Conservation (phyloP, 2,329 filamentous ascomycete species). For the Sclerotinia borealis region DNA sequence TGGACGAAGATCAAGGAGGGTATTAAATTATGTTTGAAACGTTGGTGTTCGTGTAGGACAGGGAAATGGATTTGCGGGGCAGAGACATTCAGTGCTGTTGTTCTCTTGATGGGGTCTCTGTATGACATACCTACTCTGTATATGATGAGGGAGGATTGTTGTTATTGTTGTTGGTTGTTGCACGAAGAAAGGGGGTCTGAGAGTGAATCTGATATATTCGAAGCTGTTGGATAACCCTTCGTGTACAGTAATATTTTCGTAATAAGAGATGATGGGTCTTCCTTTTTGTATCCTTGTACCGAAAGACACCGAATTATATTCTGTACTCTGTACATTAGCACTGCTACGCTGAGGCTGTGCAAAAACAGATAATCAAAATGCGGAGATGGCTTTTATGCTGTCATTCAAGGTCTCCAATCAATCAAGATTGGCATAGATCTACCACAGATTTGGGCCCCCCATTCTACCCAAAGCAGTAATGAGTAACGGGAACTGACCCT, state of each 20-base stretch:
- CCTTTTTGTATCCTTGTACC: neutral
- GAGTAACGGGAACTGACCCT: neutral
- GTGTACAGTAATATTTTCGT: neutral
- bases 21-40: conserved; percentile 3
- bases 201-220: no score
- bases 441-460: neutral
- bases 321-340: neutral
- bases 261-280: neutral
- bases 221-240: neutral
- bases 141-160: neutral
- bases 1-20: conserved; percentile 10
- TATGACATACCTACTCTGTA: neutral
- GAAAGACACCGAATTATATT: neutral
- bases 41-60: neutral
- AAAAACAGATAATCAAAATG: conserved; percentile 1
- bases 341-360: conserved; percentile 10
- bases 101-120: neutral
- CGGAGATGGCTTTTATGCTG: conserved; percentile 5
- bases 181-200: conserved; percentile 1
- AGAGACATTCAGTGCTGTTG: neutral
- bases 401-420: conserved; percentile 1
- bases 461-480: neutral
- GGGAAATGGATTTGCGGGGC: neutral
- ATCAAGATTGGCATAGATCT: conserved; percentile 6
- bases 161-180: neutral